Evolutionary conservation across 495 filamentous ascomycete species (phyloP).

Genomic region (Cercophora samala): DNA sequence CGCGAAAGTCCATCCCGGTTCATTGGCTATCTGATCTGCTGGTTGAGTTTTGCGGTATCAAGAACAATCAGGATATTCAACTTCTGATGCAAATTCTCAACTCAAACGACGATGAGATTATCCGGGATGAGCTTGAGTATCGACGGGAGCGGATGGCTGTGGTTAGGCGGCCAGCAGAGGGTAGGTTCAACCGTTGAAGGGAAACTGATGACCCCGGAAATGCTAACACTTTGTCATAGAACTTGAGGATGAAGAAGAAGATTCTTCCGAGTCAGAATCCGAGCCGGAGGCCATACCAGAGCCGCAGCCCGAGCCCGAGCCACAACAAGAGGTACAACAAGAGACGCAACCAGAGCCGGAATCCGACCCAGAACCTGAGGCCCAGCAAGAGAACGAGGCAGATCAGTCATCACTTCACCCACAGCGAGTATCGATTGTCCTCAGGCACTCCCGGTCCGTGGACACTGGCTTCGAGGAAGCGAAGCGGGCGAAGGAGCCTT

Average conservation of each 20-base stretch:
- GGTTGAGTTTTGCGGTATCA: not conserved
- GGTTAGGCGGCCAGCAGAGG: not conserved
- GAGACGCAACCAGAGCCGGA: not conserved
- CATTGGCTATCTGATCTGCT: not conserved
- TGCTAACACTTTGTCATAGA: too few species aligned
- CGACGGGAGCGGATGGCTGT: not conserved
- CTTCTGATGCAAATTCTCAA: not conserved
- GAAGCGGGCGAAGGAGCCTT: not conserved
- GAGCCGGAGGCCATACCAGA: not conserved
- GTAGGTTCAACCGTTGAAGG: not conserved
- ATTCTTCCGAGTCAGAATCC: too few species aligned
- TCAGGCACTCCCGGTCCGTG: not conserved
- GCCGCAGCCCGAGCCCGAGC: not conserved
- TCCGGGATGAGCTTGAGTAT: not conserved
- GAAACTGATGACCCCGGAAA: not conserved
- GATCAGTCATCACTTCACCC: not conserved
- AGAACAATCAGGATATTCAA: not conserved
- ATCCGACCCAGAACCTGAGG: not conserved
- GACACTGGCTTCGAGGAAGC: not conserved
- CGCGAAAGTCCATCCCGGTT: not conserved
- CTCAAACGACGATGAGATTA: not conserved
- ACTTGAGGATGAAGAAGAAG: too few species aligned
- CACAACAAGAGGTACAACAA: not conserved
- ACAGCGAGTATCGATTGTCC: not conserved
- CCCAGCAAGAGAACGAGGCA: not conserved